Conservation (phyloP, 2,329 filamentous ascomycete genomes). For the Ilyonectria destructans region DNA sequence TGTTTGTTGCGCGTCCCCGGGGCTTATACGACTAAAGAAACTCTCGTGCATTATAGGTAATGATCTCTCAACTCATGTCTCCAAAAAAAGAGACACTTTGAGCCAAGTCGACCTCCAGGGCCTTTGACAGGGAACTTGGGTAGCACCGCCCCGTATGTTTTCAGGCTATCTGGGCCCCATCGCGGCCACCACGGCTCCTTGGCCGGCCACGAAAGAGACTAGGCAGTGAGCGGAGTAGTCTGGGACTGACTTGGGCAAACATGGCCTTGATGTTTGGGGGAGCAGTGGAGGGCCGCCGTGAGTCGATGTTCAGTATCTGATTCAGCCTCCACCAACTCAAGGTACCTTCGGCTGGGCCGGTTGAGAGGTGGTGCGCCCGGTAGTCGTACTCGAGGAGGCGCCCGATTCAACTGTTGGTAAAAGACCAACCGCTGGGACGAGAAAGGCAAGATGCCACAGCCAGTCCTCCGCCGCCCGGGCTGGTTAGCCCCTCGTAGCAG, state of each 20-base stretch:
- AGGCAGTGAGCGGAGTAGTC: conserved; percentile 8
- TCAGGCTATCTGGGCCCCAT: conserved; percentile 37
- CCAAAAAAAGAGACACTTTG: conserved; percentile 17
- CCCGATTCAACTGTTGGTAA: neutral
- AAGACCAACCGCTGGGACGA: neutral
- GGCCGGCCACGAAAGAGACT: conserved; percentile 33
- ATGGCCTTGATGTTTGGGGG: neutral
- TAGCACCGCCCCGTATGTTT: conserved; percentile 25
- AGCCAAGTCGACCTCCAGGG: conserved; percentile 15
- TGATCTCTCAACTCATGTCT: neutral
- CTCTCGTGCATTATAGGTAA: conserved; percentile 1
- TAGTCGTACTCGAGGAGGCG: neutral
- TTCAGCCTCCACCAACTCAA: neutral
- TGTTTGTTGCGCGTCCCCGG: conserved; percentile 8
- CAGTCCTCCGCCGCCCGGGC: neutral
- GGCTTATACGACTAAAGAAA: conserved; percentile 22
- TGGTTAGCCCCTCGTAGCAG: conserved; percentile 14
- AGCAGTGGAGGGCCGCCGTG: neutral
- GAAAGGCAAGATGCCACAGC: conserved; percentile 9
- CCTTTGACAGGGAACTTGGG: conserved; percentile 24
- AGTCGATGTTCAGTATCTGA: neutral
- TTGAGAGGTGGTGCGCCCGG: neutral
- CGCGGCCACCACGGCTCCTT: conserved; percentile 23
- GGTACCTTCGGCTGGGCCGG: neutral
- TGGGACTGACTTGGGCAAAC: conserved; percentile 9